A percentile compares a stretch with the other conserved stretches of the same genome.
phyloP scores from a whole-genome alignment of 768 basidiomycete species.

The Lenzites betulinus region DNA sequence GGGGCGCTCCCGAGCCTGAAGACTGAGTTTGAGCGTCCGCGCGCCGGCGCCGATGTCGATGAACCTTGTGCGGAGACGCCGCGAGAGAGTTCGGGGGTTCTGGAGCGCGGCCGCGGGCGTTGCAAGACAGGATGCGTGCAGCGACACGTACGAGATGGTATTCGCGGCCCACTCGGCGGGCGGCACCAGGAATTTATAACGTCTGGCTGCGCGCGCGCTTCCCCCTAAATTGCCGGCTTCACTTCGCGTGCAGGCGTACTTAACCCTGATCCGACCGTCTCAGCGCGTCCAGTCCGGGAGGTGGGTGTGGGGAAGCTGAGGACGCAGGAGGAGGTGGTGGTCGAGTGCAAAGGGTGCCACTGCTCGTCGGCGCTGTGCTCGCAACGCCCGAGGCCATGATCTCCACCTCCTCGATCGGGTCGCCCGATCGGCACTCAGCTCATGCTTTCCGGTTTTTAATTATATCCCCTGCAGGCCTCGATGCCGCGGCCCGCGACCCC shows the following conservation, averaged over 20 bases:
- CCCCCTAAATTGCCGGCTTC: background rate
- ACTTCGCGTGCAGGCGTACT: background rate
- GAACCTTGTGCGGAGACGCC: slow-evolving; percentile 12
- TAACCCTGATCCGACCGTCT: background rate
- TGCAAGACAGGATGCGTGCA: background rate
- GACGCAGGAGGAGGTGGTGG: slow-evolving; percentile 1
- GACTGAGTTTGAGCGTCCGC: background rate
- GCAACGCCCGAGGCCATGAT: background rate
- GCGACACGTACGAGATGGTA: background rate
- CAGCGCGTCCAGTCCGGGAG: background rate
- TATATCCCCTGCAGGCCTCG: background rate
- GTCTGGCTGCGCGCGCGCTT: slow-evolving; percentile 3
- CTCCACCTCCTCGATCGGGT: background rate
- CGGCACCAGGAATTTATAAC: slow-evolving; percentile 11
- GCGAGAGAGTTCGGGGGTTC: too few species aligned
- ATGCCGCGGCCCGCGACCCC: too few species aligned
- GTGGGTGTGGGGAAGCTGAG: background rate
- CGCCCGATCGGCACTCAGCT: background rate
- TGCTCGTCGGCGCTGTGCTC: background rate
- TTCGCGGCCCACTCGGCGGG: slow-evolving; percentile 3
- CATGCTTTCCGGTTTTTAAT: slow-evolving; percentile 3
- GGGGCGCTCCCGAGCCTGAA: slow-evolving; percentile 6
- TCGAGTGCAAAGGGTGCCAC: background rate
- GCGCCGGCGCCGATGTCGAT: background rate
- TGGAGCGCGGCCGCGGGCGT: background rate